Evolutionary conservation across 768 basidiomycete genomes (phyloP).

Genomic region (Royoungia palumana): DNA sequence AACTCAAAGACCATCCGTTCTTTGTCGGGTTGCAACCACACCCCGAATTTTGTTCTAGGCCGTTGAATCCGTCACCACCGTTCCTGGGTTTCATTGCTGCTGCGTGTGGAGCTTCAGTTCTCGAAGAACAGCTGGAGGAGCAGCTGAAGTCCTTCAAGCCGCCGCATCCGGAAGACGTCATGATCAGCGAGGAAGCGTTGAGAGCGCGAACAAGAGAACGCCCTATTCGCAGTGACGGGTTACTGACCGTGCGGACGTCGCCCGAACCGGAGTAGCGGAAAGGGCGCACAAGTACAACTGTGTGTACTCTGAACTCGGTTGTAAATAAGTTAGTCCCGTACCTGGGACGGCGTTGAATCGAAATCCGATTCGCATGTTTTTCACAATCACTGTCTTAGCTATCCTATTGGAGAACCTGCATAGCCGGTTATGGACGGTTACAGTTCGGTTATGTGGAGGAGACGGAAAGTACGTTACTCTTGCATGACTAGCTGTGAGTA

Average conservation of each 20-base stretch:
- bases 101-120: constrained; percentile 48
- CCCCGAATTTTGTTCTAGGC: constrained; percentile 97
- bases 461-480: neutral
- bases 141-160: constrained; percentile 64
- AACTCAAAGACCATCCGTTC: constrained; percentile 88
- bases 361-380: neutral
- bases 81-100: constrained; percentile 97
- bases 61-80: constrained; percentile 94
- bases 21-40: constrained; percentile 95
- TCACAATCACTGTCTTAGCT: too few relatives aligned
- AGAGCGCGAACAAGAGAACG: constrained; percentile 35
- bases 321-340: neutral
- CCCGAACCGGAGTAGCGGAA: constrained; percentile 18
- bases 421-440: too few relatives aligned
- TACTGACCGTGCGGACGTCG: constrained; percentile 21
- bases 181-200: constrained; percentile 66
- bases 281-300: neutral
- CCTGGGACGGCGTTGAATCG: neutral
- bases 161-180: constrained; percentile 71
- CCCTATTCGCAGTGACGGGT: constrained; percentile 20
- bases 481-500: too few relatives aligned
- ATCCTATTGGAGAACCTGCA: too few relatives aligned
- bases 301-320: neutral
- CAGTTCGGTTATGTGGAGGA: too few relatives aligned
- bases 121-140: constrained; percentile 68